phyloP scores from a whole-genome alignment of 1,139 yeast genomes.

The Debaryomyces subglobosus region DNA sequence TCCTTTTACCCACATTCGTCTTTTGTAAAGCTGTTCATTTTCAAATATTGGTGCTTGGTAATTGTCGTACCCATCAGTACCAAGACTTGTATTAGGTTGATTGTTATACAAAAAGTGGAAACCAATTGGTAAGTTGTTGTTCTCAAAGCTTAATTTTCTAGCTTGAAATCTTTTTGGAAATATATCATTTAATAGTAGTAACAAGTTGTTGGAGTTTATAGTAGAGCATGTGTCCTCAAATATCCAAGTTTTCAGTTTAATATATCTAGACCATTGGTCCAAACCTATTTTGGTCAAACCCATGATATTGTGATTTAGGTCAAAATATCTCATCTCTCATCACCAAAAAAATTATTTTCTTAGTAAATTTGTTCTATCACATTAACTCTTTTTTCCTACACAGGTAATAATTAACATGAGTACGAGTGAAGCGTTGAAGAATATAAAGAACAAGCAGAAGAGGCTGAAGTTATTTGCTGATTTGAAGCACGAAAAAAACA shows the following conservation, averaged over 20 bases:
- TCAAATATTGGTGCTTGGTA: constrained; percentile 65
- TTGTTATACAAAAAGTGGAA: constrained; percentile 67
- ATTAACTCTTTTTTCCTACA: background rate
- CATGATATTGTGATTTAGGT: background rate
- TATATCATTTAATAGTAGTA: constrained; percentile 20
- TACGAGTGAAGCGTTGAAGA: constrained; percentile 41
- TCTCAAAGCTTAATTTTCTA: constrained; percentile 10
- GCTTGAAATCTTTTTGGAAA: constrained; percentile 13
- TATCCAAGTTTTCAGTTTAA: constrained; percentile 20
- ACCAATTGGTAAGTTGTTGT: constrained; percentile 44
- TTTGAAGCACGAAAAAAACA: constrained; percentile 73
- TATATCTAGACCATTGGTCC: constrained; percentile 20
- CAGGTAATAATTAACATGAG: constrained; percentile 15
- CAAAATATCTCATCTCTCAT: constrained; percentile 11
- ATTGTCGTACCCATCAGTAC: constrained; percentile 80
- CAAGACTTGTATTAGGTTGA: constrained; percentile 51
- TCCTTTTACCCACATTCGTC: constrained; percentile 88
- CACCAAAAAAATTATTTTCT: constrained; percentile 8
- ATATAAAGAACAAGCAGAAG: constrained; percentile 71
- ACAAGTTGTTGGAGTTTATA: constrained; percentile 21
- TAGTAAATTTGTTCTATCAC: background rate
- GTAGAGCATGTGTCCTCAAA: constrained; percentile 23
- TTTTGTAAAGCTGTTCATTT: constrained; percentile 33
- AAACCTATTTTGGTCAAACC: background rate
- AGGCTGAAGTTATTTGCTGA: constrained; percentile 80